Evolutionary conservation across 2,329 filamentous ascomycete species (phyloP).

Genomic region (Sclerotinia sclerotiorum): DNA sequence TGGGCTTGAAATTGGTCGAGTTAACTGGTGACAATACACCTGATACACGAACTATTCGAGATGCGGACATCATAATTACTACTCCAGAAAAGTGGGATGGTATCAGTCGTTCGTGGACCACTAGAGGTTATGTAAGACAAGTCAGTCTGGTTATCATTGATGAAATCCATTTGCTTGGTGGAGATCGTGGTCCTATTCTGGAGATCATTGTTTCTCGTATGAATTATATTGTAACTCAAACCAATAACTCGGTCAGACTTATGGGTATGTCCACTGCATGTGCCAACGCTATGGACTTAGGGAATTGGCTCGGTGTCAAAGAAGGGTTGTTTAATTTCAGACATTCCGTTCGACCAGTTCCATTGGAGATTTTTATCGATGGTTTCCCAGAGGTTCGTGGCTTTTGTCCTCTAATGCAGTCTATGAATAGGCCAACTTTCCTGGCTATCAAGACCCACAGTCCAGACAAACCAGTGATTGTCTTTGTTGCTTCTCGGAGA

Average conservation of each 20-base stretch:
- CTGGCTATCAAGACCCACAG: conserved; percentile 95
- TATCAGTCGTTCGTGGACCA: conserved; percentile 98
- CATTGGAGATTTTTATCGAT: conserved; percentile 94
- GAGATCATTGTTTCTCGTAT: conserved; percentile 94
- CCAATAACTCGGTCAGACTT: conserved; percentile 81
- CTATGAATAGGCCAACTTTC: conserved; percentile 97
- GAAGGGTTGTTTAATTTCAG: conserved; percentile 95
- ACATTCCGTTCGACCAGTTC: conserved; percentile 94
- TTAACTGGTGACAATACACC: conserved; percentile 97
- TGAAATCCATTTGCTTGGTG: conserved; percentile 95
- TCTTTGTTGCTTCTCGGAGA: conserved; percentile 92
- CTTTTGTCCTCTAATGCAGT: conserved; percentile 97
- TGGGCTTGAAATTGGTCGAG: conserved; percentile 90
- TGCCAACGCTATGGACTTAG: conserved; percentile 90
- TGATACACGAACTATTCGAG: conserved; percentile 89
- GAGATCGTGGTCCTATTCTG: conserved; percentile 93
- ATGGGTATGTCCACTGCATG: conserved; percentile 99
- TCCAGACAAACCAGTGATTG: conserved; percentile 94
- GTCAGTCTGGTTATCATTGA: conserved; percentile 97
- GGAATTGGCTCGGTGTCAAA: conserved; percentile 95
- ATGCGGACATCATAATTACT: conserved; percentile 96
- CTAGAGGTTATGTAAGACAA: conserved; percentile 90
- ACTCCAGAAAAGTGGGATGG: conserved; percentile 99
- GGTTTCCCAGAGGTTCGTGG: conserved; percentile 93
- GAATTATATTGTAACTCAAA: conserved; percentile 98